These are phyloP conservation scores for Cantharellus cinnabarinus DNA, from an alignment of 768 basidiomycete genomes.

Conservation along the genomic window DNA sequence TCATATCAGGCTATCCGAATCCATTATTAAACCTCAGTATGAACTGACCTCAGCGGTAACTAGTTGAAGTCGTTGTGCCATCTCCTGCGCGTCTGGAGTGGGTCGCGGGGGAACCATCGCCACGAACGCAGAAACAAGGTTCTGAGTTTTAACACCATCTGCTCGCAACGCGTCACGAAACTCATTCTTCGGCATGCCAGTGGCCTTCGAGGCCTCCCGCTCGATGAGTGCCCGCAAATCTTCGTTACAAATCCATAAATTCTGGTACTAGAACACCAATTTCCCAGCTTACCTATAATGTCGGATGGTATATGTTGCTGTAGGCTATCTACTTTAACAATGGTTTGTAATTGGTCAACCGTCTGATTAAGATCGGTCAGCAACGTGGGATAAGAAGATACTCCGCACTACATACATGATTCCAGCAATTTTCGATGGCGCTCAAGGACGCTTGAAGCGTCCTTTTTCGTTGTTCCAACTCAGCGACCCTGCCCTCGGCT, in stretches of 20 bases:
- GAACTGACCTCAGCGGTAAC: constrained; percentile 28
- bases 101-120: constrained; percentile 22
- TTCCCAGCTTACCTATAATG: neutral
- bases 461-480: constrained; percentile 43
- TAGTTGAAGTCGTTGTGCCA: constrained; percentile 29
- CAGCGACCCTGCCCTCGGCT: constrained; percentile 35
- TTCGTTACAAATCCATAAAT: neutral
- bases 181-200: neutral
- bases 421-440: constrained; percentile 63
- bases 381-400: neutral
- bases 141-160: constrained; percentile 20
- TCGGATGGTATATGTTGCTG: neutral
- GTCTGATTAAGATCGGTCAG: neutral
- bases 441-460: constrained; percentile 51
- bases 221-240: neutral
- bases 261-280: neutral
- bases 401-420: constrained; percentile 30
- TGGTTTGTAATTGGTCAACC: neutral
- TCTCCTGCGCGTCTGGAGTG: constrained; percentile 18
- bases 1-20: neutral
- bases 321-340: neutral
- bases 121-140: constrained; percentile 38
- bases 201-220: neutral
- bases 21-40: constrained; percentile 19
- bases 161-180: constrained; percentile 25